Percentiles rank a stretch among this genome's conserved stretches.
Evolutionary conservation across 805 yeast species (phyloP).

Genomic region (Brettanomyces nanus): DNA sequence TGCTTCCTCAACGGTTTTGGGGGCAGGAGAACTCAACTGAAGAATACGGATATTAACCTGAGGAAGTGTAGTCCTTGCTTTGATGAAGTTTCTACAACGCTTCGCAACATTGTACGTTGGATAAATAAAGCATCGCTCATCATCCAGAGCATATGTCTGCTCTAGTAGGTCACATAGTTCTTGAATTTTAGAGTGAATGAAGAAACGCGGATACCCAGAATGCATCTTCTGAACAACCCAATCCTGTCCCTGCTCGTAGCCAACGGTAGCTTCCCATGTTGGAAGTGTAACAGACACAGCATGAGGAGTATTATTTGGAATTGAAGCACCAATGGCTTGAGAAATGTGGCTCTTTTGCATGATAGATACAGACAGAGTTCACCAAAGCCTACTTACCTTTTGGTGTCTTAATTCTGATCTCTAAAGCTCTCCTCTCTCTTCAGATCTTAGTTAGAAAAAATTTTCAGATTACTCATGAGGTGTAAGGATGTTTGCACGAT

Average conservation of each 20-base stretch:
- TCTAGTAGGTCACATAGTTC: slow-evolving; percentile 47
- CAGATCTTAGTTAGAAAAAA: no score
- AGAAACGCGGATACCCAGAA: slow-evolving; percentile 86
- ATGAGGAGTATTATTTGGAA: slow-evolving; percentile 84
- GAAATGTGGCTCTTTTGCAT: slow-evolving; percentile 13
- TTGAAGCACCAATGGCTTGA: slow-evolving; percentile 66
- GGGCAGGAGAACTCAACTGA: slow-evolving; percentile 66
- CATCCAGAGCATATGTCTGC: slow-evolving; percentile 68
- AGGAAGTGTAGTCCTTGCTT: slow-evolving; percentile 30
- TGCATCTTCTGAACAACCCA: slow-evolving; percentile 72
- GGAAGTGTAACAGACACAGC: slow-evolving; percentile 95
- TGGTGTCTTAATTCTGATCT: no score
- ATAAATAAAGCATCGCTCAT: slow-evolving; percentile 67
- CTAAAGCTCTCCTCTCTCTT: no score
- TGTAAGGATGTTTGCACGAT: no score
- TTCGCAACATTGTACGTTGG: slow-evolving; percentile 76
- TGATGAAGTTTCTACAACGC: slow-evolving; percentile 74
- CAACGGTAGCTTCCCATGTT: slow-evolving; percentile 89
- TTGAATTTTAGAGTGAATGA: slow-evolving; percentile 56
- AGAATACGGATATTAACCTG: slow-evolving; percentile 47
- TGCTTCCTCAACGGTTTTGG: slow-evolving; percentile 49
- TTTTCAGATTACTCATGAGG: no score
- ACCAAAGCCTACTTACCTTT: no score
- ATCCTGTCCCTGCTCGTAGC: slow-evolving; percentile 83
- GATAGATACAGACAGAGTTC: background rate